phyloP scores from a whole-genome alignment of 331 rosid species.

The Cydonia oblonga region DNA sequence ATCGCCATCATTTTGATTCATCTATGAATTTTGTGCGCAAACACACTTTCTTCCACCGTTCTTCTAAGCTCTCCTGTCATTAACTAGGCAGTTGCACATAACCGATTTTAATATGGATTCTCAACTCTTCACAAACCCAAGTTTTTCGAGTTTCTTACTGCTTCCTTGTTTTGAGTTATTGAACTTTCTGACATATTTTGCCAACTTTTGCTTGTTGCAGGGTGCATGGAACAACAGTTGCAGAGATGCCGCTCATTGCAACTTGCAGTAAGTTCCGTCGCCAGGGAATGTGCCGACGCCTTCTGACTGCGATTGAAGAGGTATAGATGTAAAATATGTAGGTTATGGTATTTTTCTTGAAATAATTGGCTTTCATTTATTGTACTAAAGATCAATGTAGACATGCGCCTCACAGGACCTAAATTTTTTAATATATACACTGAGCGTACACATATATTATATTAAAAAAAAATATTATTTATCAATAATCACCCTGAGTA shows the following conservation, averaged over 20 bases:
- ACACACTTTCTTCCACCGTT: neutral
- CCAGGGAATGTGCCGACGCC: conserved; percentile 94
- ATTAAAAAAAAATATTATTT: too few relatives aligned
- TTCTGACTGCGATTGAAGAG: conserved; percentile 74
- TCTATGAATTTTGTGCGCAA: neutral
- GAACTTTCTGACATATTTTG: conserved; percentile 7
- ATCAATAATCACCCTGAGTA: too few relatives aligned
- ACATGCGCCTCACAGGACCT: too few relatives aligned
- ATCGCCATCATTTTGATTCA: neutral
- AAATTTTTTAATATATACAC: too few relatives aligned
- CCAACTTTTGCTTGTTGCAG: conserved; percentile 31
- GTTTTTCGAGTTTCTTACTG: neutral
- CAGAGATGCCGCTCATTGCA: conserved; percentile 98
- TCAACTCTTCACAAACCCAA: neutral
- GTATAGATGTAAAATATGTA: conserved; percentile 23
- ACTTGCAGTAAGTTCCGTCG: conserved; percentile 88
- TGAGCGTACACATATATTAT: too few relatives aligned
- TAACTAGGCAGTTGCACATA: neutral
- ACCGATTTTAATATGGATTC: neutral
- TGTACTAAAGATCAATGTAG: too few relatives aligned
- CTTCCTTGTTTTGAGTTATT: neutral
- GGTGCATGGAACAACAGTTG: conserved; percentile 77
- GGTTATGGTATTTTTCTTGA: neutral
- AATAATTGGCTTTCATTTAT: neutral
- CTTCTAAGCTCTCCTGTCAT: neutral